These are phyloP conservation scores for Geotrichum cucujoidarum DNA, from an alignment of 1,139 yeast species.

Conservation along the genomic window DNA sequence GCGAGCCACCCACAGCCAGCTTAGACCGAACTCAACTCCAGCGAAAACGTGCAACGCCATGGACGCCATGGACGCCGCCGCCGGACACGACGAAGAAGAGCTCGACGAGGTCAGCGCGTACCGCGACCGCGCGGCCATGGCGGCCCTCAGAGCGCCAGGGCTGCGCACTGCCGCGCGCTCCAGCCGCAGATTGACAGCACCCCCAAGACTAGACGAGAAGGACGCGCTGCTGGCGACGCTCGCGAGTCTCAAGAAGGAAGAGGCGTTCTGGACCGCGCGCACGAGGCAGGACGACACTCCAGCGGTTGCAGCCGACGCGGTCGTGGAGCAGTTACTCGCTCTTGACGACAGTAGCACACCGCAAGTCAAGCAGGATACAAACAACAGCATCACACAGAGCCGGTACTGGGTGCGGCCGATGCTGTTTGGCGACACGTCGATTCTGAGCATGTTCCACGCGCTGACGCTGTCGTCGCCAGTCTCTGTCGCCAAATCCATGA, in stretches of 20 bases:
- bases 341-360: not conserved
- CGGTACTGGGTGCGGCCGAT: conserved; percentile 1
- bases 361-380: not conserved
- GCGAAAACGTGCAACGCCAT: not conserved
- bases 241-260: conserved; percentile 15
- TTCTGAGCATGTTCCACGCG: conserved; percentile 24
- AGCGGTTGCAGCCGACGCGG: not conserved
- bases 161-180: too few species aligned
- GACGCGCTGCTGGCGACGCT: conserved; percentile 11
- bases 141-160: not conserved
- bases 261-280: conserved; percentile 3
- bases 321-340: not conserved
- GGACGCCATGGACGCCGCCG: not conserved
- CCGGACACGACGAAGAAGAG: conserved; percentile 4
- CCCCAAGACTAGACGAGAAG: not conserved
- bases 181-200: not conserved
- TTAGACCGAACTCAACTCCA: not conserved
- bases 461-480: conserved; percentile 18
- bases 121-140: not conserved
- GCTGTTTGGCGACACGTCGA: conserved; percentile 11
- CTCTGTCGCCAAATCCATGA: conserved; percentile 2
- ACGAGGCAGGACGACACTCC: conserved; percentile 1
- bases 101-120: not conserved
- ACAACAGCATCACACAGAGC: too few species aligned
- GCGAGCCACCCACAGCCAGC: not conserved